Percentiles rank a stretch among this genome's conserved stretches.
These are phyloP conservation scores for Ascochyta fabae DNA, from an alignment of 2,329 filamentous ascomycete species.

Conservation along the genomic window DNA sequence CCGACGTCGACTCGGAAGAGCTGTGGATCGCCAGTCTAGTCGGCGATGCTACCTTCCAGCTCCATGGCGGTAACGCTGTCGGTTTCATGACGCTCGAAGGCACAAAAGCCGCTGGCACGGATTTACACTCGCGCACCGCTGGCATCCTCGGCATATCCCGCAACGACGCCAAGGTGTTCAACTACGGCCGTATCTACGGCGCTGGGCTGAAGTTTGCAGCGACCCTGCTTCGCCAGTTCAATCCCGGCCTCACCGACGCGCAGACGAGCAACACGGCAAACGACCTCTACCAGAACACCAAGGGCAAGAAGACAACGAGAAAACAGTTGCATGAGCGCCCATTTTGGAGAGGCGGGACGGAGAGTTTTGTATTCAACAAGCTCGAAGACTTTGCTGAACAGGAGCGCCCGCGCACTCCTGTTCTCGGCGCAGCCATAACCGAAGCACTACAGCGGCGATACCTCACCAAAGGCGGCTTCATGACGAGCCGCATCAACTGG, in stretches of 20 bases:
- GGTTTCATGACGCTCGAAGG: slow-evolving; percentile 99
- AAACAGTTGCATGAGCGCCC: slow-evolving; percentile 73
- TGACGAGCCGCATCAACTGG: slow-evolving; percentile 98
- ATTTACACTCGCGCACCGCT: slow-evolving; percentile 92
- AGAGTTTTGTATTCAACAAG: slow-evolving; percentile 98
- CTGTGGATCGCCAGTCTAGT: slow-evolving; percentile 97
- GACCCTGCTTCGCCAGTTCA: slow-evolving; percentile 90
- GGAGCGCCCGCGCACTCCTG: slow-evolving; percentile 86
- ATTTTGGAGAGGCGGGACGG: slow-evolving; percentile 96
- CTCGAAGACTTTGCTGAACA: slow-evolving; percentile 98
- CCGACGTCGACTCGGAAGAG: slow-evolving; percentile 96
- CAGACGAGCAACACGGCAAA: slow-evolving; percentile 78
- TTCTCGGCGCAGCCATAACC: slow-evolving; percentile 92
- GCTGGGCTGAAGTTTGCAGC: slow-evolving; percentile 93
- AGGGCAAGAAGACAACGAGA: slow-evolving; percentile 82
- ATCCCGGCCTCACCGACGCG: slow-evolving; percentile 78
- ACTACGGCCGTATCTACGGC: slow-evolving; percentile 98
- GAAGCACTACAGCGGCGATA: slow-evolving; percentile 90
- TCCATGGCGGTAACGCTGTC: slow-evolving; percentile 95
- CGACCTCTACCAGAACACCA: slow-evolving; percentile 86
- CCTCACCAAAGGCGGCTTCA: slow-evolving; percentile 86
- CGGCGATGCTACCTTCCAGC: slow-evolving; percentile 90
- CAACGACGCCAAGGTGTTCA: slow-evolving; percentile 97
- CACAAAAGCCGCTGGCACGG: slow-evolving; percentile 90
- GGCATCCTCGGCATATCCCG: slow-evolving; percentile 90